Evolutionary conservation across 768 basidiomycete genomes (phyloP), one percentile per base, ranked within the genome.

Genomic region (Leccinum broughii): DNA sequence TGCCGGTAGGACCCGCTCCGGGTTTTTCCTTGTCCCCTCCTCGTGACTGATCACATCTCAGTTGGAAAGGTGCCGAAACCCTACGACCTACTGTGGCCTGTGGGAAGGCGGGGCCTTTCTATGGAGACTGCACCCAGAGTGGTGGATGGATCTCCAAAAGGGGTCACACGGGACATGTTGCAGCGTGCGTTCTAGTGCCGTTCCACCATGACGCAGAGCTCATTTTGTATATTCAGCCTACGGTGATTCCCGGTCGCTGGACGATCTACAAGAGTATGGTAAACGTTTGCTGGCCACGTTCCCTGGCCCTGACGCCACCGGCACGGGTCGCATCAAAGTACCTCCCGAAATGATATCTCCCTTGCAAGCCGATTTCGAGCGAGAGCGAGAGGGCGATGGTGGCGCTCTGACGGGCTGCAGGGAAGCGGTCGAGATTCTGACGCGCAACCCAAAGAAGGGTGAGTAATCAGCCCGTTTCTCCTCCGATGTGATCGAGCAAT

Each of bases 391-490:
- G 20, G 76, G 78, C 41, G 85, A 83, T 37, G 75, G 78, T 22
- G 83, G 76, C 3, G 60, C 35, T 17, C 62, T 81, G 67, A 81
- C 76, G 50, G 86, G 83, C 20, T 92, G 87, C 72, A 80, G 93
- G 51, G 89, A 95, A 71, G 92, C 93, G 0, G 93, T 96, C 13
- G 94, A 98, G 78, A 86, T 95, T 54, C 76, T 97, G 60, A 95
- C 94, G 17, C 77, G 95, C 57, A 92, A 92, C 72, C 86, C 92
- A 2, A 92, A 88, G 75, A 97, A 96, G 79, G 84, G 95, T 93
- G 58, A 53, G 84, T 71, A 6, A 13, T 13, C 11, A 17, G 17
- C 13, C 32, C 7, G 48, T 58, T 28, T 30, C 11, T 2, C 4
- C 17, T 37, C 14, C 13, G 50, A 3, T 35, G 9, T 0, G 48